Evolutionary conservation across 768 basidiomycete species (phyloP).

Genomic region (Tricholoma terreum): DNA sequence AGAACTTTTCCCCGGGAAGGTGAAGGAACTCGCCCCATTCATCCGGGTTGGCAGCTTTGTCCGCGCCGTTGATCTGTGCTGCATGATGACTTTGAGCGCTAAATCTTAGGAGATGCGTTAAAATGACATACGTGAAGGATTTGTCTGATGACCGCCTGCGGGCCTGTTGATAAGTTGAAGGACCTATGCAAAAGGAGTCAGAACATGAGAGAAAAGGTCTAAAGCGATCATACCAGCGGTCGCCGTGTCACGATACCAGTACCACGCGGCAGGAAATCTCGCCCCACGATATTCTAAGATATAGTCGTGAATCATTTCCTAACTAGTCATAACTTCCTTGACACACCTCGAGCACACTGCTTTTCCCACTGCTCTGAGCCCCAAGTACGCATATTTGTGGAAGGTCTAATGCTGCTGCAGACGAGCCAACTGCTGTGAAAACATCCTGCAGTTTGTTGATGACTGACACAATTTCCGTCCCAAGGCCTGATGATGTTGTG

Average conservation of each 20-base stretch:
- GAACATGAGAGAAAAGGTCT: neutral
- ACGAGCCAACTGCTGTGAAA: conserved; percentile 79
- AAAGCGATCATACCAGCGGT: conserved; percentile 66
- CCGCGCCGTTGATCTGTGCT: conserved; percentile 47
- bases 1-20: conserved; percentile 95
- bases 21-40: conserved; percentile 99
- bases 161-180: conserved; percentile 93
- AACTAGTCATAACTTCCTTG: neutral
- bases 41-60: conserved; percentile 81
- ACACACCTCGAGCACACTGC: conserved; percentile 84
- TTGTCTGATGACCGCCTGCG: conserved; percentile 37
- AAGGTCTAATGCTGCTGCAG: conserved; percentile 77
- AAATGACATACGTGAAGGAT: conserved; percentile 36
- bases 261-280: conserved; percentile 98
- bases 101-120: neutral
- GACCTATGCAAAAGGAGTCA: conserved; percentile 46
- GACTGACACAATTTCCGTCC: conserved; percentile 75
- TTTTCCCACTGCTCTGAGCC: conserved; percentile 91
- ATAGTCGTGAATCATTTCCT: conserved; percentile 6
- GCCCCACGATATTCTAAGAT: conserved; percentile 89
- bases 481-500: conserved; percentile 63
- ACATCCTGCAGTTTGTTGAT: conserved; percentile 92
- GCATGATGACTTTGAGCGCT: conserved; percentile 16
- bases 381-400: conserved; percentile 91
- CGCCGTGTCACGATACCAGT: conserved; percentile 98